A percentile compares a stretch with the other conserved stretches of the same genome.
Evolutionary conservation across 2,329 filamentous ascomycete species (phyloP).

Genomic region (Aureobasidium sp.): DNA sequence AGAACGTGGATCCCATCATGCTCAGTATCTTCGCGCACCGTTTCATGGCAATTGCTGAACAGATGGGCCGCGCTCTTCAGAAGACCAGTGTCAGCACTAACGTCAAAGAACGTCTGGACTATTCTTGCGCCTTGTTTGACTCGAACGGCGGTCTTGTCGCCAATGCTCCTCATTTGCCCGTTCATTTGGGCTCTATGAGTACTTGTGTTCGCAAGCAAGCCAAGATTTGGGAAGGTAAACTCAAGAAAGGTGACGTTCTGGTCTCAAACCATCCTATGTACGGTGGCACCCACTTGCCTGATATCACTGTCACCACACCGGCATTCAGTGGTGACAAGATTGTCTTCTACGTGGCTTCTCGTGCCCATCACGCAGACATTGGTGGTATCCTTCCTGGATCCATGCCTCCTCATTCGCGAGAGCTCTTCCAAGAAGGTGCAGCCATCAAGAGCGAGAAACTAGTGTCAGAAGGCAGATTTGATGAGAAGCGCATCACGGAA

Average conservation of each 20-base stretch:
- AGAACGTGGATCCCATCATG: slow-evolving; percentile 66
- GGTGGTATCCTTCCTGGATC: slow-evolving; percentile 75
- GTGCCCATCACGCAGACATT: slow-evolving; percentile 78
- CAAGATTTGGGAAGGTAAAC: slow-evolving; percentile 69
- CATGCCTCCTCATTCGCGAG: slow-evolving; percentile 70
- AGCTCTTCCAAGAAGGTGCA: slow-evolving; percentile 51
- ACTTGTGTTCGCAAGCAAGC: slow-evolving; percentile 74
- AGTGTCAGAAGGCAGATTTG: slow-evolving; percentile 68
- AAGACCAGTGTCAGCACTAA: slow-evolving; percentile 76
- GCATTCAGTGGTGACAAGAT: slow-evolving; percentile 70
- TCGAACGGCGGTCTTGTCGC: slow-evolving; percentile 68
- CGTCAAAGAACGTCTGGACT: slow-evolving; percentile 76
- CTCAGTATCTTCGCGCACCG: slow-evolving; percentile 73
- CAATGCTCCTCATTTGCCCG: slow-evolving; percentile 71
- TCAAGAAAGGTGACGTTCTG: slow-evolving; percentile 73
- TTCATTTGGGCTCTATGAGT: slow-evolving; percentile 79
- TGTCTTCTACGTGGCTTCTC: slow-evolving; percentile 73
- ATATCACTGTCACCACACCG: slow-evolving; percentile 75
- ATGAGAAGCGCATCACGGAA: slow-evolving; percentile 68
- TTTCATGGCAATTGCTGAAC: slow-evolving; percentile 81
- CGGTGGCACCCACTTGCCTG: slow-evolving; percentile 75
- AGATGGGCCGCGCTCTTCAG: slow-evolving; percentile 72
- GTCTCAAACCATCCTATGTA: slow-evolving; percentile 81
- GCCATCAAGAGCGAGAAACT: slow-evolving; percentile 56
- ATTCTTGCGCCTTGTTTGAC: slow-evolving; percentile 76